Percentiles rank a stretch among this genome's conserved stretches.
These are phyloP conservation scores for Phytophthora boehmeriae DNA, from an alignment of 352 stramenopile genomes.

Conservation along the genomic window DNA sequence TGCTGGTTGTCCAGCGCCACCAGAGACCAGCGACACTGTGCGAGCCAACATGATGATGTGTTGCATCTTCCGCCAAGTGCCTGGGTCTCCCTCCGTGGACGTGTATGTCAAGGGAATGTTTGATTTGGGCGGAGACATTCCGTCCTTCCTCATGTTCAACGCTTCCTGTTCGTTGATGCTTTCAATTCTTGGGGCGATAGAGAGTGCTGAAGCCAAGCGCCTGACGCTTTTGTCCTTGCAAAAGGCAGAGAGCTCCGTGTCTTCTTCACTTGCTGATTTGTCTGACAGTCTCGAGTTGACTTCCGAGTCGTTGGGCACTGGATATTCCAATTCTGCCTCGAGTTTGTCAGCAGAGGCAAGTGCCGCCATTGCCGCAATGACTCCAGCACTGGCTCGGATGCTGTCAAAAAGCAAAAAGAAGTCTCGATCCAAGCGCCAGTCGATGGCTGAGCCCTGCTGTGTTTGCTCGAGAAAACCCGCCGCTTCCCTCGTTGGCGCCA, in stretches of 20 bases:
- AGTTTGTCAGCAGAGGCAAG: conserved; percentile 18
- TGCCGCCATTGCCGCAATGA: conserved; percentile 10
- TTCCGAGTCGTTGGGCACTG: conserved; percentile 1
- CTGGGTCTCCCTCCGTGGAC: conserved; percentile 31
- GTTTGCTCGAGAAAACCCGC: conserved; percentile 33
- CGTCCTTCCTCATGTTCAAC: conserved; percentile 34
- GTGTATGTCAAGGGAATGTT: conserved; percentile 66
- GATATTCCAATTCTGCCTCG: conserved; percentile 21
- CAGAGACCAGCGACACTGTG: conserved; percentile 37
- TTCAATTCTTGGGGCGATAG: conserved; percentile 15
- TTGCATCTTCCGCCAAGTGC: conserved; percentile 59
- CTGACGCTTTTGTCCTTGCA: conserved; percentile 44
- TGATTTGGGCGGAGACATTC: conserved; percentile 49
- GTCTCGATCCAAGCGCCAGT: conserved; percentile 17
- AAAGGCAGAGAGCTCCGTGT: conserved; percentile 11
- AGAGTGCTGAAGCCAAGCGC: conserved; percentile 49
- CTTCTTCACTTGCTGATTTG: conserved; percentile 16
- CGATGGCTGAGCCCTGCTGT: conserved; percentile 30
- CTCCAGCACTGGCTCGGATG: conserved; percentile 12
- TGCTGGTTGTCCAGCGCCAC: conserved; percentile 37
- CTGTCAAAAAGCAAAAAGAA: conserved; percentile 24
- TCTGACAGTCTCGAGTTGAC: conserved; percentile 22
- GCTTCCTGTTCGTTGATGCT: neutral
- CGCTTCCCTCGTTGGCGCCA: conserved; percentile 22
- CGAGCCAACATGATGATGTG: conserved; percentile 61